phyloP scores from a whole-genome alignment of 139 green algal species.

The Zygnema circumcarinatum region DNA sequence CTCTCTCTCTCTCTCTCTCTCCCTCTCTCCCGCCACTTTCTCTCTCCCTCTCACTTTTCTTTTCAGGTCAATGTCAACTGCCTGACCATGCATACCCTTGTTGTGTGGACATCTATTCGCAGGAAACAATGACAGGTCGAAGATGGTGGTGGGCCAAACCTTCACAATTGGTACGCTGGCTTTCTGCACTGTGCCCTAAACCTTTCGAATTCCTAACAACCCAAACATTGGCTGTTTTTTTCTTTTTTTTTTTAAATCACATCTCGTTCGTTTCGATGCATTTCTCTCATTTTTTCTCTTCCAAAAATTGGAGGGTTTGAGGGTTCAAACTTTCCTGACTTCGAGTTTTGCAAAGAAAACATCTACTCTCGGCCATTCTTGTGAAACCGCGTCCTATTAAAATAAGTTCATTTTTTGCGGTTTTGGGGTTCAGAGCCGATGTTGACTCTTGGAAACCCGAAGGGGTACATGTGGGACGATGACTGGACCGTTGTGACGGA shows the following conservation, averaged over 20 bases:
- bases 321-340: too few species aligned
- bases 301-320: background rate
- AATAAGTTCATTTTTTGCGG: background rate
- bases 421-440: constrained; percentile 80
- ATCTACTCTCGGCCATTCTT: background rate
- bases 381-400: background rate
- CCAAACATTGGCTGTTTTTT: too few species aligned
- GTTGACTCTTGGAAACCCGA: constrained; percentile 71
- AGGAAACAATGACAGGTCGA: background rate
- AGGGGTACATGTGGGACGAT: constrained; percentile 81
- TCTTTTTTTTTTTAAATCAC: background rate
- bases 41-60: too few species aligned
- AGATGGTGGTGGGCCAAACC: constrained; percentile 82
- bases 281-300: background rate
- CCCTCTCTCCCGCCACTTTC: background rate
- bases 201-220: too few species aligned
- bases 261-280: constrained; percentile 1
- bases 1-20: background rate
- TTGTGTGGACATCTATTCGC: too few species aligned
- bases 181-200: too few species aligned
- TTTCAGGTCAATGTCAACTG: background rate
- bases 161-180: constrained; percentile 90
- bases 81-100: too few species aligned
- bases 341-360: constrained; percentile 1
- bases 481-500: constrained; percentile 91